Conservation (phyloP, 73 alveolate species). For the Paramecium biaurelia region DNA sequence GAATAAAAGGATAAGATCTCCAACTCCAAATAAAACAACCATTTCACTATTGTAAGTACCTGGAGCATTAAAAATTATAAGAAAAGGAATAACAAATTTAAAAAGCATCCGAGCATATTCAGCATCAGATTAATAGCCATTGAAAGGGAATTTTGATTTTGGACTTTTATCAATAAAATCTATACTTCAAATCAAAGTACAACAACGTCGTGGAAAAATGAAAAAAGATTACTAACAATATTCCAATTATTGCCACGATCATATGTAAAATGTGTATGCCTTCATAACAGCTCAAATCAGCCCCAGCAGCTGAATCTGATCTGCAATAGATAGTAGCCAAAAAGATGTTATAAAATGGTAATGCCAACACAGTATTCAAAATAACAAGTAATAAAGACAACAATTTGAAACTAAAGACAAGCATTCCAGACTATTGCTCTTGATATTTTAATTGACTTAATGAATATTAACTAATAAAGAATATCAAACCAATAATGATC, state of each 20-base stretch:
- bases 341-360: constrained; percentile 36
- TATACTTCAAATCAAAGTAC: constrained; percentile 32
- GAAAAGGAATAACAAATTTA: constrained; percentile 3
- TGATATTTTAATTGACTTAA: neutral
- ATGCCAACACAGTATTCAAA: neutral
- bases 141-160: constrained; percentile 41
- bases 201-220: neutral
- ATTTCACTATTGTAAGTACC: constrained; percentile 37
- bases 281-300: neutral
- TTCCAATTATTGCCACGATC: constrained; percentile 12
- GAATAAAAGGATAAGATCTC: neutral
- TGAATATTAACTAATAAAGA: neutral
- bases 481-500: neutral
- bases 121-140: constrained; percentile 46
- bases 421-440: neutral
- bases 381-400: neutral
- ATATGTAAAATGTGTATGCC: constrained; percentile 45
- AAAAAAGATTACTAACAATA: neutral
- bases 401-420: neutral
- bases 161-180: neutral
- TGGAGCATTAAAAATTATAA: constrained; percentile 39
- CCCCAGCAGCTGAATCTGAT: constrained; percentile 43
- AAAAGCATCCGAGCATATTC: constrained; percentile 36
- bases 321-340: constrained; percentile 25
- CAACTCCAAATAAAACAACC: constrained; percentile 25